Percentiles rank a stretch among this genome's conserved stretches.
Evolutionary conservation across 2,329 filamentous ascomycete species (phyloP).

Genomic region (Mariannaea sp.): DNA sequence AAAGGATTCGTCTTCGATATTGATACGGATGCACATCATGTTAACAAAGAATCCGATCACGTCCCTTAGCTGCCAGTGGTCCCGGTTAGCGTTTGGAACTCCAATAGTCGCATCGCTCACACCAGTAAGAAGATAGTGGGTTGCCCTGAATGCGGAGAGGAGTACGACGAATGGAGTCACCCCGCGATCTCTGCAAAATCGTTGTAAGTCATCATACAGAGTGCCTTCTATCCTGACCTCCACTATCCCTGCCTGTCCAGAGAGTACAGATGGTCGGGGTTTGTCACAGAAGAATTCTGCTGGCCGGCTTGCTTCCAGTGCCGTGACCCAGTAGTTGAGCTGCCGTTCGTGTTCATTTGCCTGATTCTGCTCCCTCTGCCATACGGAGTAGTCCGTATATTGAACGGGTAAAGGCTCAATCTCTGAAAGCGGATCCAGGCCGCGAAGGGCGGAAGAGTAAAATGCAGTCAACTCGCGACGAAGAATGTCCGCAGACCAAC

Average conservation of each 20-base stretch:
- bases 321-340: slow-evolving; percentile 19
- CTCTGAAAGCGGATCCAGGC: slow-evolving; percentile 19
- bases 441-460: slow-evolving; percentile 21
- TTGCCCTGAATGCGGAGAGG: slow-evolving; percentile 30
- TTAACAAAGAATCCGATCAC: slow-evolving; percentile 36
- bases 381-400: slow-evolving; percentile 32
- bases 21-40: slow-evolving; percentile 28
- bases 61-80: slow-evolving; percentile 23
- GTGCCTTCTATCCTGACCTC: slow-evolving; percentile 11
- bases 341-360: slow-evolving; percentile 18
- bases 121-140: slow-evolving; percentile 35
- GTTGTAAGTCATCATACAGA: slow-evolving; percentile 4
- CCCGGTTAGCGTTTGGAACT: slow-evolving; percentile 27
- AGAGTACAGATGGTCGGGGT: slow-evolving; percentile 18
- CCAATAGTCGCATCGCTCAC: slow-evolving; percentile 30
- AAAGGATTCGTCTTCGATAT: slow-evolving; percentile 23
- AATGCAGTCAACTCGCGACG: slow-evolving; percentile 18
- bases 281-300: slow-evolving; percentile 21
- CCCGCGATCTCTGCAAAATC: slow-evolving; percentile 13
- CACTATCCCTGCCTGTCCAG: slow-evolving; percentile 11
- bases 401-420: slow-evolving; percentile 31
- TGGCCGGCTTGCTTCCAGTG: slow-evolving; percentile 13
- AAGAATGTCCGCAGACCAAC: slow-evolving; percentile 28
- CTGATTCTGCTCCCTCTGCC: slow-evolving; percentile 38
- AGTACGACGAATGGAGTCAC: slow-evolving; percentile 21